Base-by-base conservation (phyloP, 345 rosid genomes). In the Jatropha curcas region DNA sequence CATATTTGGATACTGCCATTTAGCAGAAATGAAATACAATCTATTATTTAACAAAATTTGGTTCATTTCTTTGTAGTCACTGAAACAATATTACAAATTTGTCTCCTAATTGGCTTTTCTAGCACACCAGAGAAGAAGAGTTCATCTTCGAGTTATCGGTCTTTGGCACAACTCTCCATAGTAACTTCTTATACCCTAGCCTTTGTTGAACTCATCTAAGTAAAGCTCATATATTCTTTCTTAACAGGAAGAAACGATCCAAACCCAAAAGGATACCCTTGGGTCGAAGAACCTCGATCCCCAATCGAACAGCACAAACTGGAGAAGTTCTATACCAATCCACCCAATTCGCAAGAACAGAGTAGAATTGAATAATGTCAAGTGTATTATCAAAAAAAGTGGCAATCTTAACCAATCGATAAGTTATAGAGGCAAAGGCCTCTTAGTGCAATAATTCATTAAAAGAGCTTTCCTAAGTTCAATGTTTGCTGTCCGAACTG, bases 371-470 rank as follows among this genome's bases (percentile, higher is more conserved):
- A 27, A 86, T 70, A 0, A 85, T 81, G 68, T 87, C 89, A 4
- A 89, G 87, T 12, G 87, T 87, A 76, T 82, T 84, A 67, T 87
- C 89, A 41, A 84, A 86, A 73, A 88, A 84, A n/a, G n/a, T 4
- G 88, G 93, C 71, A 84, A 43, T 53, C 93, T 86, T 25, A 90
- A 77, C 87, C 87, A 0, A 82, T 70, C 10, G 87, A 85, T 50
- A 87, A 5, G 59, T 86, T 80, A 5, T n/a, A 84, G 80, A 30
- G 87, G 86, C 50, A 87, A 65, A 85, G 86, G 13, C 89, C 89
- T 69, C 90, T 73, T 28, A 81, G 76, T 27, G 88, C 86, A 52
- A 85, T 85, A 69, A 84, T 63, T 85, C 86, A 71, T 74, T 85
- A 74, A 81, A 89, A 55, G 89, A 90, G 0, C 86, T 89, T n/a